These are phyloP conservation scores for Blastocystis sp. DNA, from an alignment of 352 stramenopile genomes.

Conservation along the genomic window DNA sequence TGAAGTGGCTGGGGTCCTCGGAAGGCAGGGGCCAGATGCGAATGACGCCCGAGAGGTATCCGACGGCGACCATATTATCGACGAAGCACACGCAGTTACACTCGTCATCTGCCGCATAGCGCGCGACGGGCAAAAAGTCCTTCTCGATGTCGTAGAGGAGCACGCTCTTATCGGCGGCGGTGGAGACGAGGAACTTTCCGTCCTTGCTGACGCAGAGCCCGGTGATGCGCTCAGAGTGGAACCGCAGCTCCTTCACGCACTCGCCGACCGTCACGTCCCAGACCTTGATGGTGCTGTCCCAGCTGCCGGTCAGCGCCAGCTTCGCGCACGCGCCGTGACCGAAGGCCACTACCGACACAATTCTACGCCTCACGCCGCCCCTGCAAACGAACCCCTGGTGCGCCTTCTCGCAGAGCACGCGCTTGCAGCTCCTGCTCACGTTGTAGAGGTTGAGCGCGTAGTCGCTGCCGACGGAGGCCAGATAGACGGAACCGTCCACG, in stretches of 20 bases:
- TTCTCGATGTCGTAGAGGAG: slow-evolving; percentile 2
- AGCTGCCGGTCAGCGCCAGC: slow-evolving; percentile 10
- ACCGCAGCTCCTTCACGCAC: background rate
- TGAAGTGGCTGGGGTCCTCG: too few relatives aligned
- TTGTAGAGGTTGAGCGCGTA: slow-evolving; percentile 28
- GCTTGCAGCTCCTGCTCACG: background rate
- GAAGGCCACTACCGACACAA: slow-evolving; percentile 18
- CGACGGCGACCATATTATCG: background rate
- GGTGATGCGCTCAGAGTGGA: slow-evolving; percentile 21
- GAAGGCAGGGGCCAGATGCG: slow-evolving; percentile 19
- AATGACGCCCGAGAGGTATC: slow-evolving; percentile 31
- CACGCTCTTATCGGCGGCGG: slow-evolving; percentile 16
- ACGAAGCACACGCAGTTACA: background rate
- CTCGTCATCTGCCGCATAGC: slow-evolving; percentile 18
- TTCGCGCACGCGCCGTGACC: background rate
- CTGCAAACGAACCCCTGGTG: background rate
- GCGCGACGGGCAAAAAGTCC: background rate
- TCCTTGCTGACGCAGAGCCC: slow-evolving; percentile 32
- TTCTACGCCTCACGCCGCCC: background rate
- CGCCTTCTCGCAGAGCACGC: background rate
- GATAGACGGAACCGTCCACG: slow-evolving; percentile 3
- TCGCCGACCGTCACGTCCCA: slow-evolving; percentile 3
- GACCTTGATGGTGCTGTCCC: slow-evolving; percentile 37
- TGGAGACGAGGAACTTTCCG: slow-evolving; percentile 4
- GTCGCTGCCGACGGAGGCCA: slow-evolving; percentile 47